Base-by-base conservation (phyloP, 306 rosid species). In the Prunus campanulata region DNA sequence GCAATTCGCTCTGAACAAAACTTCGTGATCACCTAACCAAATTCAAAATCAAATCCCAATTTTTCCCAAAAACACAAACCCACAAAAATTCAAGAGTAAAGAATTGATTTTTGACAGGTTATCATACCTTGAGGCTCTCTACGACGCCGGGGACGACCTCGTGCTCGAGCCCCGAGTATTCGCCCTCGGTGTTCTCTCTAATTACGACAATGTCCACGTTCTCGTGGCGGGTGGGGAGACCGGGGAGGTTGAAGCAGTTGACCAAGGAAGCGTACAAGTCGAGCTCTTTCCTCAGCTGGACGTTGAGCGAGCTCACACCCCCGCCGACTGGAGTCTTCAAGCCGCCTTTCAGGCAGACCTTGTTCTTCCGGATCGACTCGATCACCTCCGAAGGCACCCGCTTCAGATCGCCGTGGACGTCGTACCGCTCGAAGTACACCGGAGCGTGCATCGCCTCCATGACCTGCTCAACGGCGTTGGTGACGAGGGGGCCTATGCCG, bases 361-460 rank as follows among this genome's bases (percentile, higher is more conserved):
- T 90, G 82, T 95, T 95, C 87, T 80, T 92, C 83, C 49, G 76
- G 49, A 95, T 86, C 80, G 98, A 92, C 19, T 95, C 97, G 32
- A 92, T 77, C 46, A 88, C 97, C 78, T 87, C 94, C 79, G 39
- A 19, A 0, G 98, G 98, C 46, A 91, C 68, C 54, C 78, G 82
- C 64, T 85, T 88, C 96, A 93, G 87, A 74, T 91, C 87, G 6
- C 97, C 98, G 61, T 72, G 91, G 66, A 91, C 88, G 6, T 93
- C 96, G 64, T 78, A 93, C 42, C 90, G 89, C 85, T 91, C 96
- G 80, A 93, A 93, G 89, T 79, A 79, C 8, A 93, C 73, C 19
- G 98, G 98, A 50, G 97, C 94, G 81, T 93, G 98, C 94, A 93
- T 85, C 66, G 96, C 96, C 76, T 91, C 96, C 96, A 93, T 91